A percentile compares a stretch with the other conserved stretches of the same genome.
phyloP scores from a whole-genome alignment of 2,329 filamentous ascomycete species.

The Calonectria leucothoes region DNA sequence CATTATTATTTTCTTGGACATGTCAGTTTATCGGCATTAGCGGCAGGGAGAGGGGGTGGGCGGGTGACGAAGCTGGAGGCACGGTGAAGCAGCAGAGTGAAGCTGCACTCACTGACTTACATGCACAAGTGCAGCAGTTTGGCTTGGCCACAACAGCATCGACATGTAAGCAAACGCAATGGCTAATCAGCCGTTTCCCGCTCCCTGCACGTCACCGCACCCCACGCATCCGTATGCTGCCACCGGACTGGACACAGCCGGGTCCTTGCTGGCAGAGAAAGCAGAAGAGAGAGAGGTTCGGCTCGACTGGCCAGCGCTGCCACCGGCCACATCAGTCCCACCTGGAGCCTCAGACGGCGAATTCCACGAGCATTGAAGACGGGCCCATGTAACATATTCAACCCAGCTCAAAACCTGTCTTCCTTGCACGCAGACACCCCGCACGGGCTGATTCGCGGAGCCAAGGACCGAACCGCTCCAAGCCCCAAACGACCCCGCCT shows the following conservation, averaged over 20 bases:
- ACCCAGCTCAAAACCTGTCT: not conserved
- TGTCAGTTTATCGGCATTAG: not conserved
- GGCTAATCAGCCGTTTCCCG: not conserved
- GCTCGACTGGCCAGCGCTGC: not conserved
- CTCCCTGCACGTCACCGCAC: too few relatives aligned
- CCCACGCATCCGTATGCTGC: not conserved
- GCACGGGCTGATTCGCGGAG: constrained; percentile 6
- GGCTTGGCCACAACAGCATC: not conserved
- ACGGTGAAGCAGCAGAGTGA: not conserved
- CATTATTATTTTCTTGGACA: not conserved
- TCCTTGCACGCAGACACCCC: constrained; percentile 5
- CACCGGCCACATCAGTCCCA: not conserved
- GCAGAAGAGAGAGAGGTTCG: too few relatives aligned
- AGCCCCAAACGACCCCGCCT: not conserved
- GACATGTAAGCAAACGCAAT: not conserved
- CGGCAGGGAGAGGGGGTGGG: not conserved
- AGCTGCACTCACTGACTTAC: too few relatives aligned
- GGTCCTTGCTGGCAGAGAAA: not conserved
- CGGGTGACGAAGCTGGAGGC: not conserved
- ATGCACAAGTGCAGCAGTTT: too few relatives aligned
- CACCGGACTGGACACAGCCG: not conserved
- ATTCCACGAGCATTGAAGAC: not conserved
- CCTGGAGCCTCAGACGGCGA: constrained; percentile 4
- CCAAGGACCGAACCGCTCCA: constrained; percentile 15
- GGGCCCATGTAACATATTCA: not conserved